These are phyloP conservation scores for Sarocladium oryzae DNA, from an alignment of 2,329 filamentous ascomycete species.

Conservation along the genomic window DNA sequence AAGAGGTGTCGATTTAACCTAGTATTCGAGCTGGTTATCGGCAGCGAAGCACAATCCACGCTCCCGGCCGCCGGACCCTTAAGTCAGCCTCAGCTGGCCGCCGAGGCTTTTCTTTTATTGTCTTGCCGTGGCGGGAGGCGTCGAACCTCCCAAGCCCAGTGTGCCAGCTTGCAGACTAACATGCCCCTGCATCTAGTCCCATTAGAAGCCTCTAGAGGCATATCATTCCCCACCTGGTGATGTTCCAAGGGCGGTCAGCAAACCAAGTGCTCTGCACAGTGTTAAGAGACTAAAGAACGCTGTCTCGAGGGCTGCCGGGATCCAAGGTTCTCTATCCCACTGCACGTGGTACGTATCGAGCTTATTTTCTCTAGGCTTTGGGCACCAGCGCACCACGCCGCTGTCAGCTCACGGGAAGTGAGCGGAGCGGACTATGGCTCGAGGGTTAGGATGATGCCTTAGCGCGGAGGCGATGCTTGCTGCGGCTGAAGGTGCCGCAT, in stretches of 20 bases:
- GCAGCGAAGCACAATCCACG: too few species aligned
- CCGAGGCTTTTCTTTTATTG: constrained; percentile 3
- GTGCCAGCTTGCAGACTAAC: not conserved
- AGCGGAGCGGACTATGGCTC: not conserved
- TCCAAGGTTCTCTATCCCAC: too few species aligned
- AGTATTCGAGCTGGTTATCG: not conserved
- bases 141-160: not conserved
- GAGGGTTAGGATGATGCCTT: constrained; percentile 3
- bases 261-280: not conserved
- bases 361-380: constrained; percentile 2
- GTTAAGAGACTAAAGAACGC: not conserved
- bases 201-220: not conserved
- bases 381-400: constrained; percentile 11
- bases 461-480: constrained; percentile 6
- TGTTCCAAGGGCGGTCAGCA: not conserved
- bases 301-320: not conserved
- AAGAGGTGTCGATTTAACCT: too few species aligned
- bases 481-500: constrained; percentile 7
- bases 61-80: not conserved
- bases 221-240: not conserved
- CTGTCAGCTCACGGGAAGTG: not conserved
- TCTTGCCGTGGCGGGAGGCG: not conserved
- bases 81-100: constrained; percentile 6
- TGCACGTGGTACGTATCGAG: not conserved
- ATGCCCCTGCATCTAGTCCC: not conserved